Evolutionary conservation across 768 basidiomycete species (phyloP).

Genomic region (Trametes coccinea): DNA sequence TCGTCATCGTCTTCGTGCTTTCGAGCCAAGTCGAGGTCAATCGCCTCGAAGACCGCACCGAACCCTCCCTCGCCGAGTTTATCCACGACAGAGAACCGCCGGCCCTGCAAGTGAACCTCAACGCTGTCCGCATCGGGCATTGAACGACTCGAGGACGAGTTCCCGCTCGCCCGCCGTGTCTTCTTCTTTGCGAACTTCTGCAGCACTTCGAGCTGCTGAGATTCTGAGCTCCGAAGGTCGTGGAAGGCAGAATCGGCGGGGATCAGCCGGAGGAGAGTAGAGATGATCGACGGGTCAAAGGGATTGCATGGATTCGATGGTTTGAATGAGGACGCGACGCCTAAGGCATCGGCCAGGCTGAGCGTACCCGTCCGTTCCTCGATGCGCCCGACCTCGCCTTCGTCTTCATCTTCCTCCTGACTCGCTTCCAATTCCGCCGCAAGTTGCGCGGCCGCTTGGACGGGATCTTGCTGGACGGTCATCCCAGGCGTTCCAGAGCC

Average conservation of each 20-base stretch:
- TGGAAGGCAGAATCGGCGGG: conserved; percentile 61
- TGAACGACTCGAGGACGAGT: conserved; percentile 34
- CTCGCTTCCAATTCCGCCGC: conserved; percentile 44
- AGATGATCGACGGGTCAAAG: conserved; percentile 65
- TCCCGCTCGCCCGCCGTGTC: conserved; percentile 34
- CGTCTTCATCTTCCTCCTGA: conserved; percentile 31
- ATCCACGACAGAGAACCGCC: conserved; percentile 67
- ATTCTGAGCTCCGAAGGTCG: conserved; percentile 55
- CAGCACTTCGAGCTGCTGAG: conserved; percentile 62
- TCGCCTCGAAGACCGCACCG: conserved; percentile 90
- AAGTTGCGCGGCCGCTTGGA: conserved; percentile 52
- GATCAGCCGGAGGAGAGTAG: conserved; percentile 62
- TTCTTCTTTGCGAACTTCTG: conserved; percentile 67
- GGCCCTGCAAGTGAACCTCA: conserved; percentile 61
- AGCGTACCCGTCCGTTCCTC: conserved; percentile 66
- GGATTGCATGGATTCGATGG: conserved; percentile 90
- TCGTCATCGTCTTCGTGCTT: conserved; percentile 46
- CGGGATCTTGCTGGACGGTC: conserved; percentile 38
- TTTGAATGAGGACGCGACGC: conserved; percentile 61
- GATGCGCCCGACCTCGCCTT: conserved; percentile 30
- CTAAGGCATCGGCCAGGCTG: conserved; percentile 64
- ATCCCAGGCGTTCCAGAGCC: conserved; percentile 30
- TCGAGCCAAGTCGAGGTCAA: conserved; percentile 44
- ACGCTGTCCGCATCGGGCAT: conserved; percentile 42
- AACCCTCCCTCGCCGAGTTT: conserved; percentile 98